Evolutionary conservation across 257 asterid genomes (phyloP), one percentile per base, ranked within the genome.

Genomic region (Nicotiana tomentosiformis): DNA sequence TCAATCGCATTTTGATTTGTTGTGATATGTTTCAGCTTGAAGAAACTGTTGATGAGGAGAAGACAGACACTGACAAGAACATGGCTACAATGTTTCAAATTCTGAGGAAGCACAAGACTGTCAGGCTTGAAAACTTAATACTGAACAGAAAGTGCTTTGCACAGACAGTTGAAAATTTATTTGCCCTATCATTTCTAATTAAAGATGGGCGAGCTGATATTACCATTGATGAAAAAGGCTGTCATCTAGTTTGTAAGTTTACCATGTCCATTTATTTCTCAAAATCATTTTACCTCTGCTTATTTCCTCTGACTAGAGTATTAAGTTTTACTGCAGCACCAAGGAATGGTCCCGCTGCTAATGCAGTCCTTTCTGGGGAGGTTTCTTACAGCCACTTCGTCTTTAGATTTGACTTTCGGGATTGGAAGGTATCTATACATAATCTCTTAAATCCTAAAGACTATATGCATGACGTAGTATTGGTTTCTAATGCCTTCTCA

Each of bases 161-260:
- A n/a, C 97, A 95, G 85, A 92, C 99, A 30, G 96, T 94, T 84
- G 99, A 95, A 81, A 95, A 95, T 86, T 85, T 95, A 74, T 95
- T 95, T 91, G 94, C 98, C 57, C 84, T 93, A 64, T 94, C 99
- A 32, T 95, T 95, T 86, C 91, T 95, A 20, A 83, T 89, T 82
- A 95, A 90, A 88, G 99, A 95, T 86, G 99, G 99, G 32, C 93
- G 99, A 68, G 97, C 95, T 76, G 92, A 89, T 87, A 85, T 95
- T 51, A 81, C 89, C 17, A 89, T 90, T 43, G 93, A 91, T 67
- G 94, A 88, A 30, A 51, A 87, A 80, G 91, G 95, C 83, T 65
- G 82, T 57, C 99, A 95, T 88, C 81, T 89, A 39, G 97, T 94
- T 82, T 83, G 99, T 95, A 93, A 86, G 97, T 74, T 82, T 68